phyloP scores from a whole-genome alignment of 1,284 basidiomycete species.

The Moesziomyces sp. region DNA sequence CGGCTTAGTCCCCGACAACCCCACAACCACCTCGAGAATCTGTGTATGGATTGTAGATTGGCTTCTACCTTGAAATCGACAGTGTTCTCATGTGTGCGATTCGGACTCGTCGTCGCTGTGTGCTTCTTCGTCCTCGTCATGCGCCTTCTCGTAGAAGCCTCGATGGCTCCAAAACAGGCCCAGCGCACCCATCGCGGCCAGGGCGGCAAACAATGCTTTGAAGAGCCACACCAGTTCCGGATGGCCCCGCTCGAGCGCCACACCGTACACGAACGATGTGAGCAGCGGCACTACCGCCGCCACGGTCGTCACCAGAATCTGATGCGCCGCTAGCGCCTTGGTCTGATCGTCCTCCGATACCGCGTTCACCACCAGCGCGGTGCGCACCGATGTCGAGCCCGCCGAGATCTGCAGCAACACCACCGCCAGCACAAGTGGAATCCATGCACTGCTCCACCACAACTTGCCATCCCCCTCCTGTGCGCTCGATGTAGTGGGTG shows the following conservation, averaged over 20 bases:
- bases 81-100: neutral
- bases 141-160: constrained; percentile 46
- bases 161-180: constrained; percentile 47
- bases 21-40: too few species aligned
- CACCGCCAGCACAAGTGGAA: constrained; percentile 42
- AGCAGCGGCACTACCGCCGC: constrained; percentile 54
- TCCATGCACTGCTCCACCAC: constrained; percentile 49
- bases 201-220: constrained; percentile 45
- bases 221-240: constrained; percentile 58
- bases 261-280: constrained; percentile 53
- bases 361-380: constrained; percentile 56
- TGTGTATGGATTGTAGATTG: too few species aligned
- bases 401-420: constrained; percentile 52
- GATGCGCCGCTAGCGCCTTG: constrained; percentile 55
- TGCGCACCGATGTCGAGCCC: constrained; percentile 52
- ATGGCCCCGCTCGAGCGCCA: constrained; percentile 41
- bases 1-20: neutral
- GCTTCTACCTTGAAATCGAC: too few species aligned
- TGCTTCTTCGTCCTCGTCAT: constrained; percentile 29
- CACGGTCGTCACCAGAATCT: constrained; percentile 56
- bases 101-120: constrained; percentile 8
- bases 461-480: neutral
- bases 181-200: constrained; percentile 32
- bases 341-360: constrained; percentile 53
- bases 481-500: constrained; percentile 9